These are phyloP conservation scores for Nicotiana rustica DNA, from an alignment of 305 asterid genomes.

Conservation along the genomic window DNA sequence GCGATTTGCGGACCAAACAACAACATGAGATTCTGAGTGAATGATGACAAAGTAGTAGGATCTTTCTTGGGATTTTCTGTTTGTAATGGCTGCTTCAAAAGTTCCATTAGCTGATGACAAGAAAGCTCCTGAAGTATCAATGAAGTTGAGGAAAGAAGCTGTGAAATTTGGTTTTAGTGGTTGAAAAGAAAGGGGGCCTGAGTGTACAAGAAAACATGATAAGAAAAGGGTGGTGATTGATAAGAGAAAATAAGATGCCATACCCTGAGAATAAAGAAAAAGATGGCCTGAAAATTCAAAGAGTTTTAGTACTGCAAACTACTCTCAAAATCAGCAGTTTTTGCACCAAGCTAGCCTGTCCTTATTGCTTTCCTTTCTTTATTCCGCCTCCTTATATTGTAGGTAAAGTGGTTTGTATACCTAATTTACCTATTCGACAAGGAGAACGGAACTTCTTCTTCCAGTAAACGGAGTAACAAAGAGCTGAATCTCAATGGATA, in stretches of 20 bases:
- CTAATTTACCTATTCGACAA: not conserved
- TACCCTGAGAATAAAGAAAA: conserved; percentile 31
- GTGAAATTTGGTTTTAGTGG: conserved; percentile 53
- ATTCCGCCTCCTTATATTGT: not conserved
- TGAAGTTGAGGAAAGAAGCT: conserved; percentile 49
- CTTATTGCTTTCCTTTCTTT: not conserved
- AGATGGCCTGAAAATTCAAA: not conserved
- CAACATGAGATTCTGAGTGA: conserved; percentile 47
- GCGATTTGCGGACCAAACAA: conserved; percentile 70
- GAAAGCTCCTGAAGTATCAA: conserved; percentile 63
- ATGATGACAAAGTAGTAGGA: conserved; percentile 52
- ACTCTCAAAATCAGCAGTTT: not conserved
- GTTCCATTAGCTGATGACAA: conserved; percentile 46
- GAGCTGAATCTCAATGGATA: not conserved
- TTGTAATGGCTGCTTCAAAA: conserved; percentile 57
- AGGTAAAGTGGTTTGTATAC: not conserved
- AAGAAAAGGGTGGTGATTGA: conserved; percentile 34
- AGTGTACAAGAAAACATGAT: conserved; percentile 35
- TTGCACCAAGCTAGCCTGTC: not conserved
- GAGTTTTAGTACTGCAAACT: not conserved
- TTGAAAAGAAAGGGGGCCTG: conserved; percentile 45
- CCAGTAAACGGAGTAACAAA: not conserved
- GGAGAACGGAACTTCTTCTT: not conserved
- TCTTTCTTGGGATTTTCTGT: conserved; percentile 40
- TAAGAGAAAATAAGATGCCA: conserved; percentile 42